phyloP scores from a whole-genome alignment of 2,329 filamentous ascomycete genomes.

The Arthrobotrys pseudoclavata region DNA sequence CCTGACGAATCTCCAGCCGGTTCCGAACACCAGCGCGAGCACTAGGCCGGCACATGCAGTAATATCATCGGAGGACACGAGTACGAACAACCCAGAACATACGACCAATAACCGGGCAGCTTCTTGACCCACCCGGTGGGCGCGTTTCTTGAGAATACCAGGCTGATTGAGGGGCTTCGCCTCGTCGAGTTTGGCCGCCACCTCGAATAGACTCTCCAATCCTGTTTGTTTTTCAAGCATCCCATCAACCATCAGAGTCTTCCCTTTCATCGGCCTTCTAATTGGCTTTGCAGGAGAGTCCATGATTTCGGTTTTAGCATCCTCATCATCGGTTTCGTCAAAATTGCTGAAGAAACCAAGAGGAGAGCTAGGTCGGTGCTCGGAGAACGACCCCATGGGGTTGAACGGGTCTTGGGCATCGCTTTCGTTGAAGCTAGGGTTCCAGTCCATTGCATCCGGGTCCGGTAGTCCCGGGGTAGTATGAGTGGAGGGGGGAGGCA shows the following conservation, averaged over 20 bases:
- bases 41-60: slow-evolving; percentile 31
- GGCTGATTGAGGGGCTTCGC: slow-evolving; percentile 55
- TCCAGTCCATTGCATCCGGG: slow-evolving; percentile 58
- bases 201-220: slow-evolving; percentile 53
- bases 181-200: slow-evolving; percentile 46
- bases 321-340: slow-evolving; percentile 37
- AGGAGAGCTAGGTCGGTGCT: slow-evolving; percentile 46
- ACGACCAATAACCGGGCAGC: slow-evolving; percentile 51
- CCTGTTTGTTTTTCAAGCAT: slow-evolving; percentile 46
- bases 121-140: slow-evolving; percentile 47
- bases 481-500: slow-evolving; percentile 8
- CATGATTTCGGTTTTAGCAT: slow-evolving; percentile 47
- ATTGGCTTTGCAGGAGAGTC: slow-evolving; percentile 47
- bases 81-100: slow-evolving; percentile 40
- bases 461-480: slow-evolving; percentile 32
- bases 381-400: slow-evolving; percentile 30
- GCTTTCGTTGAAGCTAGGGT: slow-evolving; percentile 30
- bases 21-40: slow-evolving; percentile 34
- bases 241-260: slow-evolving; percentile 50
- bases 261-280: slow-evolving; percentile 25
- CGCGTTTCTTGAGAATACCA: slow-evolving; percentile 49
- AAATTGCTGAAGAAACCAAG: slow-evolving; percentile 32
- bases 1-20: slow-evolving; percentile 38
- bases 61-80: slow-evolving; percentile 34
- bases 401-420: slow-evolving; percentile 33